Evolutionary conservation across 441 rosid genomes (phyloP), one percentile per base, ranked within the genome.

Genomic region (Geranium incanum): DNA sequence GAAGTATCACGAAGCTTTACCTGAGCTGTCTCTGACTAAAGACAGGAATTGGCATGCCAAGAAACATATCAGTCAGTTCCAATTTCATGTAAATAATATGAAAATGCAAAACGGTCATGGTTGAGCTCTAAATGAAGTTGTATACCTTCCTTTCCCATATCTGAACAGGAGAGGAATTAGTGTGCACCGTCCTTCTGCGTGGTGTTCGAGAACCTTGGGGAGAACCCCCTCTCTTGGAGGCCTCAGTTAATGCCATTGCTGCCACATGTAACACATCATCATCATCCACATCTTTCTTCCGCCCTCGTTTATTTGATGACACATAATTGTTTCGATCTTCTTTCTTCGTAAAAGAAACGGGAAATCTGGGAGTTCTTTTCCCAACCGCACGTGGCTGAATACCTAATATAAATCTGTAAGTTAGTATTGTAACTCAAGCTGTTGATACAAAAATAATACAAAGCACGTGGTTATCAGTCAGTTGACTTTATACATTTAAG

Each of bases 311-410:
- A 75, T 76, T 85, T 66, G 48, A 78, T 21, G 79, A 79, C 76
- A 64, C 75, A 73, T 59, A 71, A 86, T 72, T 83, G 67, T 83
- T 83, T 75, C 66, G 80, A n/a, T 72, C 82, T 69, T 84, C 88
- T 81, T 77, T 84, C 78, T 79, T 79, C 65, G 80, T 68, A 77
- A 71, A 75, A 74, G 88, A 79, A 77, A 96, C 88, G 69, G 87
- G 92, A 71, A 90, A 16, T 38, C 98, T 94, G 69, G 98, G 98
- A 57, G 98, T 96, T 84, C 99, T 92, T 84, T 84, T 96, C 76
- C 92, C 82, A 72, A 88, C 87, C 70, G 88, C 95, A 85, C 85
- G 88, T 74, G 86, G 92, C 74, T 82, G 89, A 43, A 62, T 76
- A 69, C 72, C 99, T 96, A 75, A 72, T 72, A 76, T 68, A 74